phyloP scores from a whole-genome alignment of 202 grass and related monocot genomes.

The Setaria viridis region DNA sequence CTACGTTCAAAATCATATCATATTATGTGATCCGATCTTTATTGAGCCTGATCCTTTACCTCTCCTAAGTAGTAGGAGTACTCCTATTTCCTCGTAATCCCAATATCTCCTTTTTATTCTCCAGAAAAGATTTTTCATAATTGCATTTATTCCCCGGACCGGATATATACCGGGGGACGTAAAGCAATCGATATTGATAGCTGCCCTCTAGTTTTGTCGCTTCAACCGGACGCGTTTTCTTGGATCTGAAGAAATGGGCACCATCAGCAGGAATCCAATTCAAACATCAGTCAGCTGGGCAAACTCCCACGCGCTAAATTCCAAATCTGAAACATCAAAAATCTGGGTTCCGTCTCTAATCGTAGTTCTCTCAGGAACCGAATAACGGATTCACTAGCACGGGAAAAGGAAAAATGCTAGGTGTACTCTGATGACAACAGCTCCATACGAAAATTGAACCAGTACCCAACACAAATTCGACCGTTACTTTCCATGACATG shows the following conservation, averaged over 20 bases:
- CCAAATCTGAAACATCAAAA: slow-evolving; percentile 2
- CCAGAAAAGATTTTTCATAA: background rate
- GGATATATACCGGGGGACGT: background rate
- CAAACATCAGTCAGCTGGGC: background rate
- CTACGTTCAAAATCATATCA: too few species aligned
- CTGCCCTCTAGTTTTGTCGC: slow-evolving; percentile 5
- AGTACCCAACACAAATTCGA: too few species aligned
- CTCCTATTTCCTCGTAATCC: background rate
- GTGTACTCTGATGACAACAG: background rate
- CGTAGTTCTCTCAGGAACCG: background rate
- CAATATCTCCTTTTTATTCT: background rate
- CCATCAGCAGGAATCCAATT: too few species aligned
- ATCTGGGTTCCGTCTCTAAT: slow-evolving; percentile 4
- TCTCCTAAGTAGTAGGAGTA: background rate
- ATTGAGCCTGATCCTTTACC: too few species aligned
- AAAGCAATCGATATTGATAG: background rate
- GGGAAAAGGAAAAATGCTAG: background rate
- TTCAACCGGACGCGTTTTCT: slow-evolving; percentile 39
- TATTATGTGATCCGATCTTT: too few species aligned
- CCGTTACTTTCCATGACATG: too few species aligned
- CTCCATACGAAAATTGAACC: too few species aligned
- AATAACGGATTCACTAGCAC: background rate
- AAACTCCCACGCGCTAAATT: slow-evolving; percentile 29
- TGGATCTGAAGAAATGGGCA: slow-evolving; percentile 31
- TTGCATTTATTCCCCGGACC: background rate